phyloP scores from a whole-genome alignment of 495 filamentous ascomycete species.

The Chaetomium fimeti region DNA sequence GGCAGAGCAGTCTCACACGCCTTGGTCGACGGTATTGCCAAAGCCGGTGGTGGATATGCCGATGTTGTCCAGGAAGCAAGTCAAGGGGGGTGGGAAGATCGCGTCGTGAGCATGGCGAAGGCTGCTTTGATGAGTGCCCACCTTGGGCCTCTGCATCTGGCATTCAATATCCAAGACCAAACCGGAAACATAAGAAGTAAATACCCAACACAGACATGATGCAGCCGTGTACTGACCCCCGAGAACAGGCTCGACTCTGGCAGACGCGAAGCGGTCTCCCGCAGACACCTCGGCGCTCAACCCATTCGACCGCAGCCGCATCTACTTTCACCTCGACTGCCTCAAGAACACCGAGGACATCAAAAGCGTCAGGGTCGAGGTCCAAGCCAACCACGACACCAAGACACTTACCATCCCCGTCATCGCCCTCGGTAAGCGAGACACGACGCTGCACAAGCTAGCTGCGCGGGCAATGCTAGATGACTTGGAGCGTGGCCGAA shows the following conservation, averaged over 20 bases:
- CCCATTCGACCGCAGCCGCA: constrained; percentile 20
- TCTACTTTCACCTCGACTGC: constrained; percentile 21
- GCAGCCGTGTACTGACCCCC: neutral
- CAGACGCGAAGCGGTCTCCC: constrained; percentile 17
- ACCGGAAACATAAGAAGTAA: constrained; percentile 12
- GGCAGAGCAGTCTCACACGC: constrained; percentile 23
- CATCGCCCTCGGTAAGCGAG: constrained; percentile 10
- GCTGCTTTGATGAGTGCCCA: constrained; percentile 23
- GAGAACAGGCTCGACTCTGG: neutral
- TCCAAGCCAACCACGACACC: neutral
- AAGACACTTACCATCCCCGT: constrained; percentile 5
- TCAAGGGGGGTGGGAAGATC: constrained; percentile 24
- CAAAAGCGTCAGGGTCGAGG: neutral
- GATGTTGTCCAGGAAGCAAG: constrained; percentile 19
- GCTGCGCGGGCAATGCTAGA: constrained; percentile 24
- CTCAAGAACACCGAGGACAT: neutral
- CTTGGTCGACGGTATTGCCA: constrained; percentile 26
- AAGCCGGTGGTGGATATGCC: constrained; percentile 23
- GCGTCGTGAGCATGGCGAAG: constrained; percentile 24
- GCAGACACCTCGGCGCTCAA: constrained; percentile 19
- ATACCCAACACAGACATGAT: neutral
- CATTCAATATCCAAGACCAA: neutral
- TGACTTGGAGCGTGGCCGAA: constrained; percentile 23
- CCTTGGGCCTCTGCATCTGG: constrained; percentile 20
- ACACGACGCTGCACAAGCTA: constrained; percentile 20